Conservation (phyloP, 139 green algal genomes). For the Picochlorum sp. region DNA sequence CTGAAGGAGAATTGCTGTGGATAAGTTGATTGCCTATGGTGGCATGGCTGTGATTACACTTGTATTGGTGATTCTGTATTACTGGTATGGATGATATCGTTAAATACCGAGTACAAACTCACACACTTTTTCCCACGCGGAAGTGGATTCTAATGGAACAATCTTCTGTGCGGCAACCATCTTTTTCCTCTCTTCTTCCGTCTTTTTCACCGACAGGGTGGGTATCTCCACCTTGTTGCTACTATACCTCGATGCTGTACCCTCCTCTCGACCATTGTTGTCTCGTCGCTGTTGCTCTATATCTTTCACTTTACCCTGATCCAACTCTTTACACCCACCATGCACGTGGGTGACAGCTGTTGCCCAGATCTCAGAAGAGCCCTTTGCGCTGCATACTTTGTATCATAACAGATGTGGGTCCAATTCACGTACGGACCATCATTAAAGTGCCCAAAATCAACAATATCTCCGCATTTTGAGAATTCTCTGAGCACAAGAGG, state of each 20-base stretch:
- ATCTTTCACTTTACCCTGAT: conserved; percentile 4
- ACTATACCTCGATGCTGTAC: background rate
- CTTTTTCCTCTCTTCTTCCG: background rate
- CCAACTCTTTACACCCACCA: conserved; percentile 45
- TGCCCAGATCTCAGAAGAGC: conserved; percentile 37
- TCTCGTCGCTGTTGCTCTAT: background rate
- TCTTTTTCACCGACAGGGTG: too few relatives aligned
- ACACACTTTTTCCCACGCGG: conserved; percentile 16
- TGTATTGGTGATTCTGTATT: conserved; percentile 17
- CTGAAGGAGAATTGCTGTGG: conserved; percentile 67
- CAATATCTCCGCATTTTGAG: conserved; percentile 30
- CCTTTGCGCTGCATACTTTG: conserved; percentile 35
- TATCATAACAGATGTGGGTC: conserved; percentile 44
- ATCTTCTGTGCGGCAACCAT: background rate
- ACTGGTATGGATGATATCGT: conserved; percentile 10
- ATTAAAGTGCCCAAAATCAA: conserved; percentile 34
- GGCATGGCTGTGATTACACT: conserved; percentile 55
- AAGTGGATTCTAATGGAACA: conserved; percentile 18
- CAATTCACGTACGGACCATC: conserved; percentile 32
- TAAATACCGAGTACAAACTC: conserved; percentile 37
- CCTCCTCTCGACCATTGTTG: background rate
- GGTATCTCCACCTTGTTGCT: background rate
- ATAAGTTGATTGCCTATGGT: conserved; percentile 70
- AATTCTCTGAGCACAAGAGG: conserved; percentile 36
- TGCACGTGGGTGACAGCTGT: conserved; percentile 21